phyloP scores from a whole-genome alignment of 106 monocot genomes.

The Narthecium ossifragum region DNA sequence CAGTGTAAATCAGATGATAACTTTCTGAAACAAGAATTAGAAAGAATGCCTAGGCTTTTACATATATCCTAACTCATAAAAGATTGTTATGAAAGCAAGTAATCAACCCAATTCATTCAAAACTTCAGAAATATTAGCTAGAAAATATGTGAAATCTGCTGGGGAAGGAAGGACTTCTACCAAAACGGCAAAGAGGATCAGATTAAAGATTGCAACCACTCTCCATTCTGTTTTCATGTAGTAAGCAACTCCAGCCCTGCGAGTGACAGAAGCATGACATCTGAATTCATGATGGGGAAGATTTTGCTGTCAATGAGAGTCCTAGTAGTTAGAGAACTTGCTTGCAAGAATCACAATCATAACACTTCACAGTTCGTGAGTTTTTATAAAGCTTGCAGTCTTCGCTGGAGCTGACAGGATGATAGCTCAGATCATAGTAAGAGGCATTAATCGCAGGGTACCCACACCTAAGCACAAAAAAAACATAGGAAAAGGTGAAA shows the following conservation, averaged over 20 bases:
- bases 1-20: too few species aligned
- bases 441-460: conserved; percentile 87
- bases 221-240: conserved; percentile 92
- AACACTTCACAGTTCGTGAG: conserved; percentile 56
- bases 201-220: conserved; percentile 86
- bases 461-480: conserved; percentile 55
- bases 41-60: too few species aligned
- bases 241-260: conserved; percentile 97
- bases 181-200: conserved; percentile 75
- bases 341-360: conserved; percentile 98
- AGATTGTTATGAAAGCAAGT: too few species aligned
- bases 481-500: not conserved
- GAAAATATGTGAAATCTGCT: too few species aligned
- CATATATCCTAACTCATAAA: too few species aligned
- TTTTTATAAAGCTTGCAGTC: conserved; percentile 97
- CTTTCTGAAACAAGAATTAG: too few species aligned
- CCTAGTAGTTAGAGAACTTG: conserved; percentile 23
- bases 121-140: too few species aligned
- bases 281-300: too few species aligned
- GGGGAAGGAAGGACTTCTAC: conserved; percentile 23
- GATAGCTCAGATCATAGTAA: conserved; percentile 92
- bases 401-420: conserved; percentile 68
- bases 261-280: too few species aligned
- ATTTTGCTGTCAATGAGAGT: too few species aligned
- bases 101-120: too few species aligned